Base-by-base conservation (phyloP, 1,139 yeast genomes). In the Lodderomyces pseudojiufengensis region DNA sequence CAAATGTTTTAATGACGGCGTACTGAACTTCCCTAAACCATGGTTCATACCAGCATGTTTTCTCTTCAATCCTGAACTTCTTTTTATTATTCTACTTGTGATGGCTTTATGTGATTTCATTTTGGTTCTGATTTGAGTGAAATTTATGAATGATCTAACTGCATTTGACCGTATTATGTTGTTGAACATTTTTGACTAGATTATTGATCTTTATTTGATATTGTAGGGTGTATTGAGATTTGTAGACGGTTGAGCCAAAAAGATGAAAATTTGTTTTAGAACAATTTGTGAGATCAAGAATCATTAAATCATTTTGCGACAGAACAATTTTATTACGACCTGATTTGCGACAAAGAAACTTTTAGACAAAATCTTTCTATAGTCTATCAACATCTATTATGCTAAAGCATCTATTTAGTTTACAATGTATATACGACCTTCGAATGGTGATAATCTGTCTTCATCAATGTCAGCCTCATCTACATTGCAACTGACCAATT, bases 11-110 rank as follows among this genome's bases (percentile, higher is more conserved):
- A 87, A 63, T 6, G 80, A 69, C 39, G 79, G 71, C 31, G 77
- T 63, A 33, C 90, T 76, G 81, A 94, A 88, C 18, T 95, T 92
- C 3, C 90, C 87, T 52, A 87, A 88, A 33, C 97, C 97, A 59
- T 88, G 97, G 50, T 85, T 84, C 63, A 95, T 77, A 9, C 95
- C 95, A 14, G 95, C 85, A 50, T 79, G 82, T 40, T 86, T 86
- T 53, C 80, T 66, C 52, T 72, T 73, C 51, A 56, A 57, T 23
- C 70, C 70, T 32, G 56, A 54, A 3, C 72, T 72, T n/a, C 83
- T 79, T 49, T 78, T 80, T 57, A 85, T 75, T 78, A 90, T 83
- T 61, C 95, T 74, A 56, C 84, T 85, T 33, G 90, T 88, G 8
- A 95, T 84, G 6, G 87, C 80, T 51, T 81, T 76, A 52, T 81